phyloP scores from a whole-genome alignment of 148 eudicot species.

The Arctostaphylos glauca region DNA sequence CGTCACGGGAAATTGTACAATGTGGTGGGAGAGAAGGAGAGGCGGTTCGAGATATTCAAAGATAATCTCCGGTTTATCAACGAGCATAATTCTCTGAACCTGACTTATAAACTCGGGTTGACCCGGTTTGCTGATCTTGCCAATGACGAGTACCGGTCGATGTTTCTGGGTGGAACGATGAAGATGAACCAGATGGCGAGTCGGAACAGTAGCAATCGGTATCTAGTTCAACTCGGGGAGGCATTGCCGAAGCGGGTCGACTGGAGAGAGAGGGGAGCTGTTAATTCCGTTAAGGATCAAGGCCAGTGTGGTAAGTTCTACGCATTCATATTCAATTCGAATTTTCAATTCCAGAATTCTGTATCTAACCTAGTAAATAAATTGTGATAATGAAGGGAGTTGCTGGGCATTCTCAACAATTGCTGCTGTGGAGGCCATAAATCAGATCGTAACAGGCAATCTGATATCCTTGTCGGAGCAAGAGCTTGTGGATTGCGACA shows the following conservation, averaged over 20 bases:
- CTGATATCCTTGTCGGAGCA: conserved; percentile 67
- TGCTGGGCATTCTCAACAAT: conserved; percentile 91
- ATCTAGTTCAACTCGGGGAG: conserved; percentile 42
- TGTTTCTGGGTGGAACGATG: conserved; percentile 16
- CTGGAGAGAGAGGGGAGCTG: conserved; percentile 82
- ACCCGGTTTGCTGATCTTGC: too few relatives aligned
- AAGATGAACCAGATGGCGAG: conserved; percentile 10
- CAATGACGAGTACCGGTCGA: too few relatives aligned
- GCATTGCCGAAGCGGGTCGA: conserved; percentile 61
- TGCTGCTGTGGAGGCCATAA: conserved; percentile 71
- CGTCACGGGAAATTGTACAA: conserved; percentile 50
- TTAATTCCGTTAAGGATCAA: conserved; percentile 61
- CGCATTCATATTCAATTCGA: background rate
- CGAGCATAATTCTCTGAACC: conserved; percentile 44
- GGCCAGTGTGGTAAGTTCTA: conserved; percentile 63
- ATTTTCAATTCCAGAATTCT: background rate
- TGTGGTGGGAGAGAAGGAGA: conserved; percentile 58
- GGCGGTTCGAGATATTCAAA: conserved; percentile 60
- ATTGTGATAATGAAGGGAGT: conserved; percentile 50
- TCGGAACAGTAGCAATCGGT: conserved; percentile 37
- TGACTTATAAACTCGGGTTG: too few relatives aligned
- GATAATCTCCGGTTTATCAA: conserved; percentile 53
- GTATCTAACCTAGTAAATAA: background rate
- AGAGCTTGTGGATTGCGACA: conserved; percentile 78
- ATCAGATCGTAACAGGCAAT: conserved; percentile 68